These are phyloP conservation scores for Miscanthus lutarioriparius DNA, from an alignment of 176 grass and related monocot species.

Conservation along the genomic window DNA sequence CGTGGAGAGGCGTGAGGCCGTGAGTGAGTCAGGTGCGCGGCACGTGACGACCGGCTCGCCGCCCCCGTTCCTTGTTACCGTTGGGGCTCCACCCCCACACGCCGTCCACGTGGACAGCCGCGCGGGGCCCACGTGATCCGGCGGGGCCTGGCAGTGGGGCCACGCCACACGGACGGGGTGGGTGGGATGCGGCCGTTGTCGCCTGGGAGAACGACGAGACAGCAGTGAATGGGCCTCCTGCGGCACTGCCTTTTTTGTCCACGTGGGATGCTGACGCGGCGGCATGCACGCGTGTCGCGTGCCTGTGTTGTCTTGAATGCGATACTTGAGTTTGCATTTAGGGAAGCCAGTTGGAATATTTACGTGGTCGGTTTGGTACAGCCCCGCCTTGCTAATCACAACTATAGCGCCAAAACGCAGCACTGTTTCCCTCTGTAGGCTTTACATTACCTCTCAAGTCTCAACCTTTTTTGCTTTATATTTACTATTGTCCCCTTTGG, in stretches of 20 bases:
- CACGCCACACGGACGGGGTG: neutral
- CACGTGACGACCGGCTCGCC: conserved; percentile 47
- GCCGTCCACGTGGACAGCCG: neutral
- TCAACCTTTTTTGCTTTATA: no score
- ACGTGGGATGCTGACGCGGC: neutral
- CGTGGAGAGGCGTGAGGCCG: neutral
- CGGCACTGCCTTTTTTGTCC: neutral
- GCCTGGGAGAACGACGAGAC: neutral
- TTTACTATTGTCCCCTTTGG: no score
- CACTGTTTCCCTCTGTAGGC: no score
- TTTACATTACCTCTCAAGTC: no score
- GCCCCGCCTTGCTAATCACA: no score
- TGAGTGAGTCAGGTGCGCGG: conserved; percentile 44
- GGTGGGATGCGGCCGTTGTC: neutral
- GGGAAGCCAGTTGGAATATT: no score
- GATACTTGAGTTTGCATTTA: neutral
- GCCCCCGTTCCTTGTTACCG: conserved; percentile 31
- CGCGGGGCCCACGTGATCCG: neutral
- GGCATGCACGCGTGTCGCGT: neutral
- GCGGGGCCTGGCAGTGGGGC: neutral
- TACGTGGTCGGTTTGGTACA: no score
- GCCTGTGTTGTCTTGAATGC: neutral
- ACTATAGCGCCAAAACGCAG: no score
- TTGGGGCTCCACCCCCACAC: conserved; percentile 7
- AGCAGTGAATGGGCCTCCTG: neutral